Percentiles rank a stretch among this genome's conserved stretches.
Conservation (phyloP, 1,284 basidiomycete genomes). For the Moesziomyces globuligerus region DNA sequence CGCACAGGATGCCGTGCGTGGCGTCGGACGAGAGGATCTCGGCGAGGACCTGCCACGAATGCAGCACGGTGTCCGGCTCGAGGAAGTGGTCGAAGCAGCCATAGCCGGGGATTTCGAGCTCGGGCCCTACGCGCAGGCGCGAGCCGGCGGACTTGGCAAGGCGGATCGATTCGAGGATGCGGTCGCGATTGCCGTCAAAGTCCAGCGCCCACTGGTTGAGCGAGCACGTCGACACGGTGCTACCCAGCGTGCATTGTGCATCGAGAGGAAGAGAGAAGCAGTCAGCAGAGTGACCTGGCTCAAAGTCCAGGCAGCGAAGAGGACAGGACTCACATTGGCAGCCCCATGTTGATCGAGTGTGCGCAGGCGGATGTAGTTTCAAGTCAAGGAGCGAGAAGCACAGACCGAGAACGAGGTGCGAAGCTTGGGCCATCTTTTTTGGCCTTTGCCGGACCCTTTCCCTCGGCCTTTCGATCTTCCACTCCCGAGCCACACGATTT, state of each 20-base stretch:
- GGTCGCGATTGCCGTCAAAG: constrained; percentile 82
- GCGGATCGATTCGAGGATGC: constrained; percentile 87
- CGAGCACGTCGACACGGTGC: constrained; percentile 73
- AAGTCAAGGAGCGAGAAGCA: not conserved
- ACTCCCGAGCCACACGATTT: not conserved
- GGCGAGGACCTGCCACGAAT: constrained; percentile 65
- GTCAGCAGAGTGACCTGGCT: not conserved
- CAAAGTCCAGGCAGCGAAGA: no score
- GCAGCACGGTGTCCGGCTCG: constrained; percentile 58
- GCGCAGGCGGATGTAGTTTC: not conserved
- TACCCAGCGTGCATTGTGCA: constrained; percentile 4
- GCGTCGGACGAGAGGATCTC: constrained; percentile 54
- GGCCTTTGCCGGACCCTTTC: constrained; percentile 4
- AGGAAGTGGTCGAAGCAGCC: constrained; percentile 63
- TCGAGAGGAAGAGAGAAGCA: not conserved
- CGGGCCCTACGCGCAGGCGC: constrained; percentile 92
- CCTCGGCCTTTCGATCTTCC: not conserved
- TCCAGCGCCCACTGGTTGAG: constrained; percentile 97
- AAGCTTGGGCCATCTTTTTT: constrained; percentile 8
- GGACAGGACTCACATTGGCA: constrained; percentile 38
- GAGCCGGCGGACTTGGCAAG: constrained; percentile 90
- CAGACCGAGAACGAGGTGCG: not conserved
- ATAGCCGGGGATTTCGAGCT: constrained; percentile 90
- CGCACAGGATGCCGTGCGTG: constrained; percentile 62
- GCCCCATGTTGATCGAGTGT: constrained; percentile 23